Conservation (phyloP, 768 basidiomycete genomes). For the Hericium coralloides region DNA sequence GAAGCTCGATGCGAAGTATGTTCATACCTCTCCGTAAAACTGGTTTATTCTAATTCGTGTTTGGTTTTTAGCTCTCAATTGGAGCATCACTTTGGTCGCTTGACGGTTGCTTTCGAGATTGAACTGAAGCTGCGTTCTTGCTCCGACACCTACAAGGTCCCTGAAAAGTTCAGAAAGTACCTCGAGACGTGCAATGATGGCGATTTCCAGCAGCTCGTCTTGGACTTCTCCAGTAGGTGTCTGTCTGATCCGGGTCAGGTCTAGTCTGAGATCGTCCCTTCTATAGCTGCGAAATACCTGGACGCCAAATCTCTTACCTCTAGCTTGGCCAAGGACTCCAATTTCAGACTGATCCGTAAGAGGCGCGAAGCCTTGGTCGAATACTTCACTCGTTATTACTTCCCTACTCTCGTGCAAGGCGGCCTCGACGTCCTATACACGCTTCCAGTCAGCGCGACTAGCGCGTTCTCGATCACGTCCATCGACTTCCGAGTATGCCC, state of each 20-base stretch:
- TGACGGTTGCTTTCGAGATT: slow-evolving; percentile 23
- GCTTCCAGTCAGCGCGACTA: not conserved
- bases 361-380: slow-evolving; percentile 12
- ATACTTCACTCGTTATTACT: slow-evolving; percentile 19
- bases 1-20: not conserved
- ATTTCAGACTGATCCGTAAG: slow-evolving; percentile 10
- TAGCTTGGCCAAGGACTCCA: slow-evolving; percentile 7
- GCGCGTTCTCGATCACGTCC: not conserved
- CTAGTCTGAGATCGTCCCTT: not conserved
- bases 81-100: not conserved
- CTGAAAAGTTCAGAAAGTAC: slow-evolving; percentile 8
- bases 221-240: slow-evolving; percentile 17
- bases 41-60: not conserved
- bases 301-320: not conserved
- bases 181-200: slow-evolving; percentile 8
- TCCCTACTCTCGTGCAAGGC: slow-evolving; percentile 18
- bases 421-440: slow-evolving; percentile 17
- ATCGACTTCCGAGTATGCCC: not conserved
- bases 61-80: not conserved
- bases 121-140: slow-evolving; percentile 15
- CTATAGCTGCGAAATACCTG: not conserved
- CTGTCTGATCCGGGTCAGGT: not conserved
- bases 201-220: slow-evolving; percentile 14
- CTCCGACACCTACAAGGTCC: slow-evolving; percentile 10
- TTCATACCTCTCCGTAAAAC: not conserved